These are phyloP conservation scores for Acacia melanoxylon DNA, from an alignment of 306 rosid species.

Conservation along the genomic window DNA sequence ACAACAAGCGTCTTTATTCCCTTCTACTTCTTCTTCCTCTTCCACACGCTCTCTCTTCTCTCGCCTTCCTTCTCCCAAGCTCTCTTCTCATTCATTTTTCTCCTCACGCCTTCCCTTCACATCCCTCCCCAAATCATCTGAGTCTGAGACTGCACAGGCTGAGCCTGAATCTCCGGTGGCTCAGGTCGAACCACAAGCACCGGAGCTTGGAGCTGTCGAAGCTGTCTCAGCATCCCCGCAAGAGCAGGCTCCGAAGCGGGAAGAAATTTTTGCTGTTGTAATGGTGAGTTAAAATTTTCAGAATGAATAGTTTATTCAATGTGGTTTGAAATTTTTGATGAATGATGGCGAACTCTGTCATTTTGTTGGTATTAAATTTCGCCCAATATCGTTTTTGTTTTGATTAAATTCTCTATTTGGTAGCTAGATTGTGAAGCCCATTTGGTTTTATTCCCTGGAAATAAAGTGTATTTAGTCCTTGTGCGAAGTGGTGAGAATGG, in stretches of 20 bases:
- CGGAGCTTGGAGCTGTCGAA: slow-evolving; percentile 41
- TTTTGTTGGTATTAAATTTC: neutral
- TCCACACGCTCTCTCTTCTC: slow-evolving; percentile 36
- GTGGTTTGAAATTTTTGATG: neutral
- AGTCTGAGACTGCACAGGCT: slow-evolving; percentile 30
- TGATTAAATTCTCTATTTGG: neutral
- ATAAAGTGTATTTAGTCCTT: neutral
- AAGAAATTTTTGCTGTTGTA: slow-evolving; percentile 81
- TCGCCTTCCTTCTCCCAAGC: slow-evolving; percentile 45
- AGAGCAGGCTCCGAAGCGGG: slow-evolving; percentile 53
- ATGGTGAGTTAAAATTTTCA: slow-evolving; percentile 56
- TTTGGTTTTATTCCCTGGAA: neutral
- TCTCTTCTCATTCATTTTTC: slow-evolving; percentile 42
- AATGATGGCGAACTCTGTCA: neutral
- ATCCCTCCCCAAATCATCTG: slow-evolving; percentile 50
- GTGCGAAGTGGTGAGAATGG: neutral
- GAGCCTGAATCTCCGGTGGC: slow-evolving; percentile 23
- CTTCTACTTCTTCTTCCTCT: slow-evolving; percentile 19
- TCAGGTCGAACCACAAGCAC: slow-evolving; percentile 11
- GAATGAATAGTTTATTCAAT: neutral
- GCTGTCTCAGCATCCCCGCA: slow-evolving; percentile 35
- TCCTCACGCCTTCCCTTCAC: slow-evolving; percentile 46
- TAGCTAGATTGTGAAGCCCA: neutral
- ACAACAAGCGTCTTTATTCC: slow-evolving; percentile 32
- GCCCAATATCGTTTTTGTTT: neutral